phyloP scores from a whole-genome alignment of 2,329 filamentous ascomycete species.

The Hymenoscyphus salicellus region DNA sequence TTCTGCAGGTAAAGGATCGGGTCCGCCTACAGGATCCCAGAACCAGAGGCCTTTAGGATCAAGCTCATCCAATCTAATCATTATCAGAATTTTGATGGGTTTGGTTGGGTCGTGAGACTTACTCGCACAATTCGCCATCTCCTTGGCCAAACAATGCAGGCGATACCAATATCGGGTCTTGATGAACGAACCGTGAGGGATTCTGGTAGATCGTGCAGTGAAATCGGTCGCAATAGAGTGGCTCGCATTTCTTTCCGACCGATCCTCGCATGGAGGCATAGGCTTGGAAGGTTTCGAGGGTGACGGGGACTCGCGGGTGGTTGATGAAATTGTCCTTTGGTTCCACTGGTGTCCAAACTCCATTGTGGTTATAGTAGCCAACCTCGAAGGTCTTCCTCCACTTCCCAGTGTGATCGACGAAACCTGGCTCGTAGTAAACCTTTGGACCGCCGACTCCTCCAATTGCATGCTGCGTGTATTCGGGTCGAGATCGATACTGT shows the following conservation, averaged over 20 bases:
- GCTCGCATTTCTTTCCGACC: slow-evolving; percentile 13
- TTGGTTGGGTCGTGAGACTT: neutral
- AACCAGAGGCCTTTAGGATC: neutral
- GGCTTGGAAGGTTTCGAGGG: slow-evolving; percentile 22
- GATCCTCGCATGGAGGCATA: slow-evolving; percentile 24
- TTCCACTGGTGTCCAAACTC: neutral
- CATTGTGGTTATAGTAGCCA: neutral
- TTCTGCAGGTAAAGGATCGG: neutral
- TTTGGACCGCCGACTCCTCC: neutral
- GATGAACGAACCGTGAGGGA: slow-evolving; percentile 6
- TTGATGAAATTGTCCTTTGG: slow-evolving; percentile 1
- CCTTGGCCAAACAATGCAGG: neutral
- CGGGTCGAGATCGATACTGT: too few relatives aligned
- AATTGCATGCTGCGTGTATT: too few relatives aligned
- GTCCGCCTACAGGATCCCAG: slow-evolving; percentile 21
- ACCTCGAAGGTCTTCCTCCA: neutral
- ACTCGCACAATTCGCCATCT: neutral
- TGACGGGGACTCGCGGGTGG: slow-evolving; percentile 22
- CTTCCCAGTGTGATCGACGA: neutral
- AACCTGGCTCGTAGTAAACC: neutral
- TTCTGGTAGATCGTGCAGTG: slow-evolving; percentile 19
- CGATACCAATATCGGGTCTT: slow-evolving; percentile 7
- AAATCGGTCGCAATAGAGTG: slow-evolving; percentile 7
- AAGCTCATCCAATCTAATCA: neutral
- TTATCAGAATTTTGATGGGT: neutral